Evolutionary conservation across 345 rosid genomes (phyloP).

Genomic region (Litchi chinensis): DNA sequence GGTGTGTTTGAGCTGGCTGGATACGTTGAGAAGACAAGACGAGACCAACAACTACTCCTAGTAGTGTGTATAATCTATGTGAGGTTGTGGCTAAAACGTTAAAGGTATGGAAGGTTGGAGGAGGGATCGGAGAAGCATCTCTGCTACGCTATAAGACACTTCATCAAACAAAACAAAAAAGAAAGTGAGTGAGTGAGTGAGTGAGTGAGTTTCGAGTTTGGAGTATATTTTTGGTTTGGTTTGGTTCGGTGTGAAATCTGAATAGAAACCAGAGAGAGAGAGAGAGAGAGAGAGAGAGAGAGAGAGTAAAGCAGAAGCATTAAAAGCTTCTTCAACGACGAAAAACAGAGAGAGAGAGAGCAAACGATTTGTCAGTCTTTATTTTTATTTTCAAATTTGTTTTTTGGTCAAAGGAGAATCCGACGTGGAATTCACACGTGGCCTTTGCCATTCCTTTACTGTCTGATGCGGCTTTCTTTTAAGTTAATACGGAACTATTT

Average conservation of each 20-base stretch:
- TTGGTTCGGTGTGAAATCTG: not conserved
- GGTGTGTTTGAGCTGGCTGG: not conserved
- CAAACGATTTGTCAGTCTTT: not conserved
- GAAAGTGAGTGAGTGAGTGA: not conserved
- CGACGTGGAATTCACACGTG: slow-evolving; percentile 17
- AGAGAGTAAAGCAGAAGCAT: slow-evolving; percentile 31
- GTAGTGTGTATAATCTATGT: not conserved
- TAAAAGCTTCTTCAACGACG: slow-evolving; percentile 25
- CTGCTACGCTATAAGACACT: not conserved
- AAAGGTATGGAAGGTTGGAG: not conserved
- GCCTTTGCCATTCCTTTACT: not conserved
- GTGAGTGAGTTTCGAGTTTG: not conserved
- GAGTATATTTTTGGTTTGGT: too few species aligned
- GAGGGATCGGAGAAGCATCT: not conserved
- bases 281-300: slow-evolving; percentile 1
- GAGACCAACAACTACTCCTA: not conserved
- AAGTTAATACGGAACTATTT: too few species aligned
- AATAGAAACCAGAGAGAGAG: not conserved
- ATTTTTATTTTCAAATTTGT: not conserved
- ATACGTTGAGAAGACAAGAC: not conserved
- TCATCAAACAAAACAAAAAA: not conserved
- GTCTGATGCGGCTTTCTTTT: slow-evolving; percentile 2
- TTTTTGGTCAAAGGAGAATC: slow-evolving; percentile 29
- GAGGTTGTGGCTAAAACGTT: not conserved
- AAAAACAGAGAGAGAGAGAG: slow-evolving; percentile 9